Conservation (phyloP, 225 moss, liverwort and hornwort genomes). For the Anthoceros angustus region DNA sequence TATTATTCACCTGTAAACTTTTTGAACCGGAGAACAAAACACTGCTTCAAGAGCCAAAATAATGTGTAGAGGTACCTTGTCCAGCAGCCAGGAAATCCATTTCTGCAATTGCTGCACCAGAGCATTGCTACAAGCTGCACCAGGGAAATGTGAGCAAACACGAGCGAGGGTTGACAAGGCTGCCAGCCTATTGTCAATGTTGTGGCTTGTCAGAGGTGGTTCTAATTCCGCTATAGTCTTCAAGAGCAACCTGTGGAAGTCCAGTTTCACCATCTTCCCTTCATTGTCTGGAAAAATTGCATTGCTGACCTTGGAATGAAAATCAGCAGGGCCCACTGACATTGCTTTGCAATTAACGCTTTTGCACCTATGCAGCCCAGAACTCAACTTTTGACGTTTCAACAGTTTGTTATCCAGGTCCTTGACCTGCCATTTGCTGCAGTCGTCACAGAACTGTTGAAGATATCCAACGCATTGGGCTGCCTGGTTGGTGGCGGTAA, state of each 20-base stretch:
- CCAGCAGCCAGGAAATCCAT: slow-evolving; percentile 48
- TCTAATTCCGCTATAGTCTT: slow-evolving; percentile 34
- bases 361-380: neutral
- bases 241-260: slow-evolving; percentile 23
- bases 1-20: neutral
- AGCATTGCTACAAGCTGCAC: slow-evolving; percentile 32
- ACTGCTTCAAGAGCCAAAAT: neutral
- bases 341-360: neutral
- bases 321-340: no score
- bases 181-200: slow-evolving; percentile 42
- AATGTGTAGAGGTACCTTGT: slow-evolving; percentile 25
- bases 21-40: neutral
- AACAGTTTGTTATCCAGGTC: neutral
- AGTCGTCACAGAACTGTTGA: neutral
- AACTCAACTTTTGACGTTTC: neutral
- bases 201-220: slow-evolving; percentile 19
- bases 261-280: no score
- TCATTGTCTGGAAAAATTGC: no score
- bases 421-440: neutral
- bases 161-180: slow-evolving; percentile 51
- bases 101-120: slow-evolving; percentile 46
- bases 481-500: no score
- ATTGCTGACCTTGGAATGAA: no score
- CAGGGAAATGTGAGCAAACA: slow-evolving; percentile 34
- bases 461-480: no score